These are phyloP conservation scores for Beta corolliflora DNA, from an alignment of 179 eudicot genomes.

Conservation along the genomic window DNA sequence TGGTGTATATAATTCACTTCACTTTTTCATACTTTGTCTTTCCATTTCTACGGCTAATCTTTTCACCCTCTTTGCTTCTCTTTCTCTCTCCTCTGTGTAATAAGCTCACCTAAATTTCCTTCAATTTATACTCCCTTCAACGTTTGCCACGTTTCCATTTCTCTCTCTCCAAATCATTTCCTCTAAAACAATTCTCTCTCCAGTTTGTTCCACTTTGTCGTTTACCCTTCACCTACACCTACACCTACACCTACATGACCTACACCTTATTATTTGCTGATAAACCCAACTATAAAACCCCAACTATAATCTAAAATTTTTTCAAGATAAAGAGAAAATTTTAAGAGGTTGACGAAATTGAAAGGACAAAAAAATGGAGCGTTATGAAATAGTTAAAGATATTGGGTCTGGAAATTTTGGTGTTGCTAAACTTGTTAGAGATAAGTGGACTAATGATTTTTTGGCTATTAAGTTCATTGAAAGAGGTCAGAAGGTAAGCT, in stretches of 20 bases:
- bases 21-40: neutral
- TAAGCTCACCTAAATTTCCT: neutral
- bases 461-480: constrained; percentile 87
- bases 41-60: neutral
- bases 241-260: too few species aligned
- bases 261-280: neutral
- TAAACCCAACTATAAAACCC: constrained; percentile 8
- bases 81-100: neutral
- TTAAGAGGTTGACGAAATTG: too few species aligned
- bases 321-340: too few species aligned
- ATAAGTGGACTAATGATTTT: constrained; percentile 61
- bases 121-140: constrained; percentile 12
- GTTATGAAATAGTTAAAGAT: constrained; percentile 67
- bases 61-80: neutral
- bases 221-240: neutral
- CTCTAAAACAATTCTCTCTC: constrained; percentile 2
- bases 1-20: neutral
- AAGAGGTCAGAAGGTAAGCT: constrained; percentile 74
- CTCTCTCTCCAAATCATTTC: constrained; percentile 36
- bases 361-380: constrained; percentile 52
- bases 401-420: constrained; percentile 88
- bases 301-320: neutral
- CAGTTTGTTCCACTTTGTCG: constrained; percentile 5
- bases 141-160: constrained; percentile 21
- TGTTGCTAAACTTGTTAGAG: constrained; percentile 75